A percentile compares a stretch with the other conserved stretches of the same genome.
phyloP scores from a whole-genome alignment of 2,329 filamentous ascomycete species.

The Botrytis porri region DNA sequence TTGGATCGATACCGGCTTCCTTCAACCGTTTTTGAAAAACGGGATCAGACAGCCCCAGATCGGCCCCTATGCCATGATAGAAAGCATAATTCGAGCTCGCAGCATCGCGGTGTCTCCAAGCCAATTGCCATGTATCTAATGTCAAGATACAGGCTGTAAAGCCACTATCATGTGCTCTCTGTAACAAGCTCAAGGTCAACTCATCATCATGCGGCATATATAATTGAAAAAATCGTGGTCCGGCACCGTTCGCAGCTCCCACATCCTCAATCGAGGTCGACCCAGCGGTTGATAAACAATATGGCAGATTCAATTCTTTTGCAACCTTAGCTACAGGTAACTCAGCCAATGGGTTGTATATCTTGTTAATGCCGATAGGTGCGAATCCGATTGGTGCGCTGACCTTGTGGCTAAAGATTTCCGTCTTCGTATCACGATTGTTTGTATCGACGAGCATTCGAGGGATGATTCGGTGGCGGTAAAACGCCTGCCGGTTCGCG shows the following conservation, averaged over 20 bases:
- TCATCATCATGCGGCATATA: conserved; percentile 64
- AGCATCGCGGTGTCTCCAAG: conserved; percentile 58
- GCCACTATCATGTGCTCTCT: conserved; percentile 52
- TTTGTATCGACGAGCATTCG: conserved; percentile 57
- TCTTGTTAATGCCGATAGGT: conserved; percentile 63
- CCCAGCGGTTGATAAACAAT: conserved; percentile 58
- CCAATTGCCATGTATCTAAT: conserved; percentile 62
- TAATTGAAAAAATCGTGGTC: conserved; percentile 58
- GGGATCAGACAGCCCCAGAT: conserved; percentile 56
- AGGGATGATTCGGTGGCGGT: conserved; percentile 60
- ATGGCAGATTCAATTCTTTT: conserved; percentile 56
- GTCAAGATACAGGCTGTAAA: conserved; percentile 59
- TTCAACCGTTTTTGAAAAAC: conserved; percentile 54
- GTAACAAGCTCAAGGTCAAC: conserved; percentile 53
- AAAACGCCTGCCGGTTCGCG: conserved; percentile 64
- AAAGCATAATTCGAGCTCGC: conserved; percentile 59
- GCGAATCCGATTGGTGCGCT: conserved; percentile 62
- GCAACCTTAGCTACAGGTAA: conserved; percentile 56
- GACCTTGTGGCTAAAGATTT: conserved; percentile 58
- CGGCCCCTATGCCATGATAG: conserved; percentile 57
- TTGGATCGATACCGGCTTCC: conserved; percentile 52
- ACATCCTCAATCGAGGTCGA: conserved; percentile 54
- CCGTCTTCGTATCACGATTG: conserved; percentile 54
- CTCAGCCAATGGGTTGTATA: conserved; percentile 59
- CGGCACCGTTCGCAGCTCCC: conserved; percentile 51